phyloP scores from a whole-genome alignment of 148 eudicot genomes.

The Rhododendron simsii region DNA sequence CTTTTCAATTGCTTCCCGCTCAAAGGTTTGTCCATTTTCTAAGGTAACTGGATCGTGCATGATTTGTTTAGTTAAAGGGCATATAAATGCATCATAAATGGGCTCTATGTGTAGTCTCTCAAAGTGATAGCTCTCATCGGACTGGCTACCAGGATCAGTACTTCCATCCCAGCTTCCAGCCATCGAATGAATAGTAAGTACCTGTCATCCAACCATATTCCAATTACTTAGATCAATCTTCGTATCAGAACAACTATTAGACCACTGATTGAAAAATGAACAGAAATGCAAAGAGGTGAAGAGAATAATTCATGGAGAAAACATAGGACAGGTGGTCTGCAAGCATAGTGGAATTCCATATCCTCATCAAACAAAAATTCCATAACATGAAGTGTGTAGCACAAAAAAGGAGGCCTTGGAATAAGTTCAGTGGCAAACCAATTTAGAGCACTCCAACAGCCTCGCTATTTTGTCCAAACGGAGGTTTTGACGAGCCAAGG shows the following conservation, averaged over 20 bases:
- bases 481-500: background rate
- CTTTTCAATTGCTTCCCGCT: constrained; percentile 88
- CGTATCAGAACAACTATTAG: background rate
- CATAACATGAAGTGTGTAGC: background rate
- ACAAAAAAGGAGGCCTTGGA: background rate
- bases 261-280: background rate
- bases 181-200: constrained; percentile 37
- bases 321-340: background rate
- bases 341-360: background rate
- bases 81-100: constrained; percentile 69
- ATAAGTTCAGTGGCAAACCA: background rate
- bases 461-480: background rate
- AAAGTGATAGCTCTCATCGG: constrained; percentile 62
- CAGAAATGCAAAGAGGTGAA: background rate
- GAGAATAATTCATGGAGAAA: background rate
- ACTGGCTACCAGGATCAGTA: constrained; percentile 52
- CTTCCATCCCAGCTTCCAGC: constrained; percentile 67
- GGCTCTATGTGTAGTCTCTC: constrained; percentile 66
- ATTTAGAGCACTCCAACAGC: background rate
- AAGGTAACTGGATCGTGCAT: constrained; percentile 94
- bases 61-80: constrained; percentile 75
- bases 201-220: constrained; percentile 14
- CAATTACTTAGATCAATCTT: background rate
- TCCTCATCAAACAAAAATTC: background rate
- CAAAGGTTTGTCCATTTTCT: constrained; percentile 75